A percentile compares a stretch with the other conserved stretches of the same genome.
Evolutionary conservation across 2,329 filamentous ascomycete species (phyloP).

Genomic region (Hypoxylon sp.): DNA sequence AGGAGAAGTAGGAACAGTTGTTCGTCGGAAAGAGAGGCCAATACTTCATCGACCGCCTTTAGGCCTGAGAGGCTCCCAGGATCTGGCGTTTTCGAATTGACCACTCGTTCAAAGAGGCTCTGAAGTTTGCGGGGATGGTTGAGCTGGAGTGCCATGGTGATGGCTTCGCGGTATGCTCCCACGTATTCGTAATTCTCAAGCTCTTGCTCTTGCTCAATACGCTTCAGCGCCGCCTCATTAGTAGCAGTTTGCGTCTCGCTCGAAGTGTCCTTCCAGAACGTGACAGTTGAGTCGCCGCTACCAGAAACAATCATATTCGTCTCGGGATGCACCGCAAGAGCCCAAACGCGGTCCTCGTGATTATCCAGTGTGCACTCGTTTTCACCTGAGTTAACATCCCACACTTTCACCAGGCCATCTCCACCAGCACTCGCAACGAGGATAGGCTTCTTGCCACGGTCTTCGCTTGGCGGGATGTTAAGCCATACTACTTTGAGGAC

Average conservation of each 20-base stretch:
- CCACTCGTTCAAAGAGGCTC: constrained; percentile 84
- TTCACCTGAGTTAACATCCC: constrained; percentile 90
- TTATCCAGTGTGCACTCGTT: constrained; percentile 93
- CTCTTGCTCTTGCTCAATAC: constrained; percentile 94
- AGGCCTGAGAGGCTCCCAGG: constrained; percentile 74
- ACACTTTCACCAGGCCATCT: constrained; percentile 96
- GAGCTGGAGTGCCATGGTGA: constrained; percentile 90
- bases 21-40: constrained; percentile 83
- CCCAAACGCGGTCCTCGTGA: constrained; percentile 96
- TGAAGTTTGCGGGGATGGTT: constrained; percentile 94
- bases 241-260: constrained; percentile 81
- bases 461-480: constrained; percentile 64
- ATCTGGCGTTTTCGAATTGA: constrained; percentile 73
- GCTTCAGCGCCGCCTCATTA: constrained; percentile 79
- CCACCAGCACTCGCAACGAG: constrained; percentile 90
- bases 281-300: constrained; percentile 91
- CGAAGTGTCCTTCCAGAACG: constrained; percentile 96
- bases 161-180: constrained; percentile 92
- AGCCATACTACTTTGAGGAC: constrained; percentile 96
- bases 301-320: constrained; percentile 87
- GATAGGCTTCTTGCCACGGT: constrained; percentile 71
- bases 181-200: constrained; percentile 92
- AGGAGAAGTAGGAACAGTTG: constrained; percentile 88
- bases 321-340: constrained; percentile 79
- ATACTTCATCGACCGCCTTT: constrained; percentile 83